phyloP scores from a whole-genome alignment of 208 protist species.

The Naegleria lovaniensis region DNA sequence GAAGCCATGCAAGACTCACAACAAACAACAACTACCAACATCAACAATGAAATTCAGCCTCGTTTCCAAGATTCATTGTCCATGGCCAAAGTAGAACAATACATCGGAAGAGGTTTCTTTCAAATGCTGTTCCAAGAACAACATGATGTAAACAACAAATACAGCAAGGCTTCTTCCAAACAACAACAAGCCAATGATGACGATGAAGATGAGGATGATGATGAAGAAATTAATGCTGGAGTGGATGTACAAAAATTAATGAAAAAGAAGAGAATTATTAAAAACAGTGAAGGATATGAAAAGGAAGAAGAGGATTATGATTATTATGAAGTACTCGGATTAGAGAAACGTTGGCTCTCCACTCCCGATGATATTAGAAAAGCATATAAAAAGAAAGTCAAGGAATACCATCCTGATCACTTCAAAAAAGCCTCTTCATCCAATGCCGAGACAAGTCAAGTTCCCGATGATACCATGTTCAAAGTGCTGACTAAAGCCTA shows the following conservation, averaged over 20 bases:
- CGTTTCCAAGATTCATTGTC: not conserved
- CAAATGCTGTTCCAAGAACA: not conserved
- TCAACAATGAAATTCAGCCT: too few species aligned
- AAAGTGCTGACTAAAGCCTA: conserved; percentile 83
- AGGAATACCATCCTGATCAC: conserved; percentile 92
- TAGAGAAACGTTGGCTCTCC: conserved; percentile 52
- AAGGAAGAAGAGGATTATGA: conserved; percentile 41
- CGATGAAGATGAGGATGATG: not conserved
- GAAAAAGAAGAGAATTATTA: not conserved
- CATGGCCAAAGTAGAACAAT: not conserved
- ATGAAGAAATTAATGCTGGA: not conserved
- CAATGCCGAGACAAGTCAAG: not conserved
- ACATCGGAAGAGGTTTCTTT: not conserved
- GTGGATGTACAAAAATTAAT: not conserved
- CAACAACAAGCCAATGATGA: not conserved
- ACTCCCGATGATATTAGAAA: conserved; percentile 62
- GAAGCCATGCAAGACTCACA: too few species aligned
- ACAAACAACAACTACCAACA: too few species aligned
- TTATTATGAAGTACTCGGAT: conserved; percentile 57
- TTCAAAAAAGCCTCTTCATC: conserved; percentile 52
- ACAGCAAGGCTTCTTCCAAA: not conserved
- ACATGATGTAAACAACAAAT: not conserved
- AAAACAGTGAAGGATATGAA: conserved; percentile 2
- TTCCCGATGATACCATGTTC: conserved; percentile 69
- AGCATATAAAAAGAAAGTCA: conserved; percentile 78